Conservation (phyloP, 345 rosid species). For the Kernera saxatilis region DNA sequence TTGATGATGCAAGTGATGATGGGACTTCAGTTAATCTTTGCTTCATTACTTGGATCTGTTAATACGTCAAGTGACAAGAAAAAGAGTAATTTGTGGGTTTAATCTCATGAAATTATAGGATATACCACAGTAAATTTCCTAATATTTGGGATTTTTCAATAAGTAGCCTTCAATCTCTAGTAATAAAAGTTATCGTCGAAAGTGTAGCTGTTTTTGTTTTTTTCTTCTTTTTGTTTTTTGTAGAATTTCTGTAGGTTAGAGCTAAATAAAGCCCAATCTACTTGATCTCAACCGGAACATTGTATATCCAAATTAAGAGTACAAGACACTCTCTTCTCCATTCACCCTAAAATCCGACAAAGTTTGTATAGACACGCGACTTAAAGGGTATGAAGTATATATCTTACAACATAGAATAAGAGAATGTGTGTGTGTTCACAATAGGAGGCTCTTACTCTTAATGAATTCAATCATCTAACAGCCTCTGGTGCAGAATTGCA, state of each 20-base stretch:
- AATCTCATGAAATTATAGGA: too few species aligned
- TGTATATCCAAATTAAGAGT: background rate
- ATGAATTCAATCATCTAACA: slow-evolving; percentile 38
- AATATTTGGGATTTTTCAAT: too few species aligned
- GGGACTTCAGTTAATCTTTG: background rate
- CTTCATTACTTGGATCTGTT: background rate
- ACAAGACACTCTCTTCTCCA: slow-evolving; percentile 12
- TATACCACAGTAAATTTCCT: too few species aligned
- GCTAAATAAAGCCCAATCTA: background rate
- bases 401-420: slow-evolving; percentile 25
- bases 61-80: too few species aligned
- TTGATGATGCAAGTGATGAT: background rate
- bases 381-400: slow-evolving; percentile 3
- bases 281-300: slow-evolving; percentile 1
- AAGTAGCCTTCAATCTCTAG: too few species aligned
- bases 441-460: background rate
- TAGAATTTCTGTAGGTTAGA: background rate
- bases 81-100: background rate
- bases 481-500: slow-evolving; percentile 99
- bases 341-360: slow-evolving; percentile 3
- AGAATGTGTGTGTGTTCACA: background rate
- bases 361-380: slow-evolving; percentile 17
- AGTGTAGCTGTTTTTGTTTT: background rate
- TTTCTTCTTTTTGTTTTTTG: background rate
- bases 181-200: background rate